phyloP scores from a whole-genome alignment of 2,329 filamentous ascomycete species.

The Botrytis deweyae region DNA sequence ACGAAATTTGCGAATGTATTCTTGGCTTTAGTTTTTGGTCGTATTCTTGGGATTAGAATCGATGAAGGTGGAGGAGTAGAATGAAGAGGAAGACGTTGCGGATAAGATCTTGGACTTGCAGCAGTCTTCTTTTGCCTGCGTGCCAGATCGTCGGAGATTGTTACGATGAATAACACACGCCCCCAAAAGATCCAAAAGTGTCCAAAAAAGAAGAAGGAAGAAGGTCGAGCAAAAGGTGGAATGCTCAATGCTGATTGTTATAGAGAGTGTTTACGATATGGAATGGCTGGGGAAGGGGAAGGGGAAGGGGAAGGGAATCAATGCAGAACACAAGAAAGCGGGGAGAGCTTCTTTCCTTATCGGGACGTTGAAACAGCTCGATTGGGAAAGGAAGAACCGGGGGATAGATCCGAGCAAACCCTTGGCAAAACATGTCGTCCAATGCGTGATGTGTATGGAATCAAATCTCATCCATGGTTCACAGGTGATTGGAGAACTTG shows the following conservation, averaged over 20 bases:
- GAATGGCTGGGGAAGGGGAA: conserved; percentile 14
- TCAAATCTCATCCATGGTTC: background rate
- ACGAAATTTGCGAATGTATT: conserved; percentile 28
- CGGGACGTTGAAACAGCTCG: conserved; percentile 4
- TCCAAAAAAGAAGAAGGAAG: background rate
- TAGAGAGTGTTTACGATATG: conserved; percentile 10
- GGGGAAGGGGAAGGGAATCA: background rate
- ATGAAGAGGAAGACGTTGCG: background rate
- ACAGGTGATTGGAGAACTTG: background rate
- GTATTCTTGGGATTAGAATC: background rate
- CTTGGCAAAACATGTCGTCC: conserved; percentile 5
- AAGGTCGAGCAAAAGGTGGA: background rate
- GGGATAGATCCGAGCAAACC: background rate
- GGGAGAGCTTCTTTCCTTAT: conserved; percentile 31
- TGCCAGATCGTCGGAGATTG: conserved; percentile 15
- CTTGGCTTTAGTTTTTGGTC: conserved; percentile 15
- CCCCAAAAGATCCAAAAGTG: background rate
- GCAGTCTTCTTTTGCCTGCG: conserved; percentile 6
- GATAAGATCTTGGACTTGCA: background rate
- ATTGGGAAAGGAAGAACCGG: background rate
- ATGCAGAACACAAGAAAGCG: conserved; percentile 19
- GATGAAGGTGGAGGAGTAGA: background rate
- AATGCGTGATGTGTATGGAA: background rate
- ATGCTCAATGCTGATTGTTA: background rate
- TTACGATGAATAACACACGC: background rate